Conservation (phyloP, 75 land plant species). For the Selaginella tamariscina region DNA sequence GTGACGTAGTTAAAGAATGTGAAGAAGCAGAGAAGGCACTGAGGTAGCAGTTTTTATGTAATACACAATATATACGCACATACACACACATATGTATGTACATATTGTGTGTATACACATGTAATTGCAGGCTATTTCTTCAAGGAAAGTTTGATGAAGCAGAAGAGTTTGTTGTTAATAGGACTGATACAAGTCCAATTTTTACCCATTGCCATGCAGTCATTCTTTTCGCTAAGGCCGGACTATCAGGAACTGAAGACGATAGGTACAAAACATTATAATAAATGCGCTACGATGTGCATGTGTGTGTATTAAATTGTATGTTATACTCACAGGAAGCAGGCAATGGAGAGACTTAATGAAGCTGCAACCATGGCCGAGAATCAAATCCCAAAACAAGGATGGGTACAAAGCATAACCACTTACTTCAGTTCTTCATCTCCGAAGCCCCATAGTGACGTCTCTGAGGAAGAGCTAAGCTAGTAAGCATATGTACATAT, state of each 20-base stretch:
- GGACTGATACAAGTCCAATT: constrained; percentile 21
- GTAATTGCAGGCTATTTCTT: constrained; percentile 22
- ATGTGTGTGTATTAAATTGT: too few relatives aligned
- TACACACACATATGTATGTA: background rate
- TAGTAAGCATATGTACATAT: constrained; percentile 14
- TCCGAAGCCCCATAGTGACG: constrained; percentile 16
- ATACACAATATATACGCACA: background rate
- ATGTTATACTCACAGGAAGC: constrained; percentile 31
- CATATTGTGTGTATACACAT: background rate
- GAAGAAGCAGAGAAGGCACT: constrained; percentile 21
- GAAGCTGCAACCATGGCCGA: constrained; percentile 25
- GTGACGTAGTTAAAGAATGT: background rate
- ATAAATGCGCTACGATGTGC: too few relatives aligned
- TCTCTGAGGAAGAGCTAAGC: constrained; percentile 34
- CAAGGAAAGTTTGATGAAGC: constrained; percentile 41
- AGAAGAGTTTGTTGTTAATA: constrained; percentile 26
- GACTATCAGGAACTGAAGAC: constrained; percentile 33
- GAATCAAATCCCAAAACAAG: constrained; percentile 32
- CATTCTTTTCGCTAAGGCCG: constrained; percentile 37
- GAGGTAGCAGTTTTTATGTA: background rate
- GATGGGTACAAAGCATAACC: constrained; percentile 34
- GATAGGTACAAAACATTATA: constrained; percentile 30
- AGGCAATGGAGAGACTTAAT: constrained; percentile 30
- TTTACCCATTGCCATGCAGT: constrained; percentile 38
- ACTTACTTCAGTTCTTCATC: constrained; percentile 25